Evolutionary conservation across 2,329 filamentous ascomycete genomes (phyloP), one percentile per base, ranked within the genome.

Genomic region (Phaeosphaeriaceae sp.): DNA sequence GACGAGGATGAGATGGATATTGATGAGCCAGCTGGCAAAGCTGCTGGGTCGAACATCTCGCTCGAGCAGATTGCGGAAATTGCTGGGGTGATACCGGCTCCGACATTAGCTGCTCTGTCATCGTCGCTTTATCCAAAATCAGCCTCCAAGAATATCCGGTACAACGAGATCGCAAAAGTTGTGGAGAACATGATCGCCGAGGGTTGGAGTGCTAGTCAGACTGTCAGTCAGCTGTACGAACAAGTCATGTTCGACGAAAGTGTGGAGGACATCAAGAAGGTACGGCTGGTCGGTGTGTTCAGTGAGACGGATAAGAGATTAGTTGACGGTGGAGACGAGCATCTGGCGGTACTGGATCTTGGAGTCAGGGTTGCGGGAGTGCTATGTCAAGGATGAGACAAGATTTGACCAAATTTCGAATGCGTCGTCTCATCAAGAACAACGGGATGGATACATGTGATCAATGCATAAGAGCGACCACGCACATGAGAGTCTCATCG

Each of bases 271-370:
- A 79, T 87, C 13, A 91, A 96, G 73, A 99, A 99, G 81, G 96
- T 94, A 74, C 89, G 89, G 76, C 94, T 99, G 58, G 89, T 94
- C 48, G 84, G 91, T 61, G 84, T 94, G 3, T 99, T 99, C 74
- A 97, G 93, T 0, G 93, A 98, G 77, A 85, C 94, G 25, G 95
- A 99, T 75, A 98, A 98, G 83, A 86, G 95, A 64, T 80, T 99
- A 48, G 90, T 97, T 6, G 96, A 99, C 77, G 95, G 95, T 9
- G 91, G 93, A 2, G 95, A 99, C 73, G 95, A 99, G 80, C 94
- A 99, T 75, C 82, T 99, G 22, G 92, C 91, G 1, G 90, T 98
- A 58, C 81, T 99, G 31, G 94, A 99, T 76, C 75, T 98, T 64
- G 85, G 90, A 7, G 83, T 98, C 72, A 88, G 91, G 71, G 90